Base-by-base conservation (phyloP, 2,329 filamentous ascomycete genomes). In the Neopestalotiopsis rosae region DNA sequence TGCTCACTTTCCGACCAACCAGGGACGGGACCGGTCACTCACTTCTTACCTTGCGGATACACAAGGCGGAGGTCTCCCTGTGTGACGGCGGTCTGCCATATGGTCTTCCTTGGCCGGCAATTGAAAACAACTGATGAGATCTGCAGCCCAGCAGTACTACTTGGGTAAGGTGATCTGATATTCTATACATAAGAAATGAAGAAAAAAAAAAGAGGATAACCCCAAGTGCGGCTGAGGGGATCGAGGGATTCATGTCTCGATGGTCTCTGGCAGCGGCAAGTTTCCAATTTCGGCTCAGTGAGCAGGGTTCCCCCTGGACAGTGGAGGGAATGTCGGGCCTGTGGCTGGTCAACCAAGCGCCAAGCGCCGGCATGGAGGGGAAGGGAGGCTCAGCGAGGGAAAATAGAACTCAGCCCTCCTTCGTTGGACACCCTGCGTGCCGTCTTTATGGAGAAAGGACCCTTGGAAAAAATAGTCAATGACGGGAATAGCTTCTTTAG, bases 261-360 rank as follows among this genome's bases (percentile, higher is more conserved):
- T 24, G 7, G 45, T 52, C n/a, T 56, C 59, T 38, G 59, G 62
- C 40, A 57, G 52, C 42, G 42, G 64, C 30, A 62, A 62, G 30
- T 62, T 66, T 24, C 64, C 38, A 65, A 67, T 42, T 40, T 67
- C 56, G 58, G 65, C 52, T 59, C 65, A 24, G 13, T 13, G n/a
- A 52, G 58, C 65, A 42, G 38, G 65, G 65, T 14, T 61, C 6
- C 7, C 45, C 65, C 65, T 32, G 42, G 65, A 17, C 30, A 61
- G 32, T 42, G 30, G 59, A 40, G 59, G 59, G 28, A 28, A 67
- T 14, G n/a, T 59, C 24, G 30, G 34, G 32, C 17, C 24, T 42
- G 65, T 61, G 52, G 65, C 56, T 59, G 52, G 52, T 59, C 59
- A 42, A 61, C 14, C 24, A 57, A 56, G 63, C 63, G 63, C 63